Evolutionary conservation across 2,329 filamentous ascomycete genomes (phyloP), one percentile per base, ranked within the genome.

Genomic region (Monosporascus sp.): DNA sequence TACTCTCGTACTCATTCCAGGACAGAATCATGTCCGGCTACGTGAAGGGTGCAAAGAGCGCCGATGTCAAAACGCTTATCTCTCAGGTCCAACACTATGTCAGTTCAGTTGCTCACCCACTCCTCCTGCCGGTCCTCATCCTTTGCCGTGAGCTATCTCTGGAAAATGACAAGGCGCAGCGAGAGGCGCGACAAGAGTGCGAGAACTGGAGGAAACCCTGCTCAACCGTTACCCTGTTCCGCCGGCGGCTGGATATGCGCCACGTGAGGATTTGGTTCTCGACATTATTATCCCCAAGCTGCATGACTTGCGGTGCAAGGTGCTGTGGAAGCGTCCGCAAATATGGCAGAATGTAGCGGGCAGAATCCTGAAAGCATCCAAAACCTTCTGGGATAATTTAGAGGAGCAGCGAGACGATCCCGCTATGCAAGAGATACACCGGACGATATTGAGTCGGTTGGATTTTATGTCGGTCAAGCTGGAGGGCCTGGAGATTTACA

Each of bases 401-500:
- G 38, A 37, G 7, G 47, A 57, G 8, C 35, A 49, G 11, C 43
- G 6, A n/a, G 45, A 48, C n/a, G 15, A 35, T 6, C 20, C 44
- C 0, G 52, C 52, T 9, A 57, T 67, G 44, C 51, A 53, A 47
- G 56, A 51, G 37, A 47, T 70, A 6, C 66, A 71, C 15, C 47
- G 49, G 2, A 62, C 59, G 8, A 60, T 72, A 46, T 8, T 61
- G 14, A 56, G 60, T 6, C 55, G 69, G 9, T 53, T 70, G 24
- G 60, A 67, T 14, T 70, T 71, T 49, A 60, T 68, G 47, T 53
- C 55, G 15, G 58, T 60, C 6, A 72, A 70, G 54, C 57, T 70
- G 9, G 63, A 70, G n/a, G 67, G 67, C 5, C 60, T 70, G 7
- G 68, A 71, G 9, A 66, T 57, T 35, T 72, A 71, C 54, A 61